Evolutionary conservation across 257 asterid genomes (phyloP).

Genomic region (Solanum sparsipilum): DNA sequence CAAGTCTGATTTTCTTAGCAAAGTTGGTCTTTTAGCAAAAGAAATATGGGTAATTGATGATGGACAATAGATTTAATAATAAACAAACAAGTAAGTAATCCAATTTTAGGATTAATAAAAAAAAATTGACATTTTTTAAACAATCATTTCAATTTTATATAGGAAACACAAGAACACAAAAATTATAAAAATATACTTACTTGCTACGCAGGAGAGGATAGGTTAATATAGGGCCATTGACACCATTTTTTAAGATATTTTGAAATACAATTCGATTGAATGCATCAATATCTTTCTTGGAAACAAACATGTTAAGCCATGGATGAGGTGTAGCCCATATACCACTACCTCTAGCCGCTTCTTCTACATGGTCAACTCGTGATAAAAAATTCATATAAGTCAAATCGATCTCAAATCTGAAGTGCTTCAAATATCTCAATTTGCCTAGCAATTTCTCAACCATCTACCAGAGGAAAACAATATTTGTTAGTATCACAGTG

Average conservation of each 20-base stretch:
- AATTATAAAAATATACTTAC: slow-evolving; percentile 21
- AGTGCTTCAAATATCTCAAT: slow-evolving; percentile 20
- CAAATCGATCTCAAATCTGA: slow-evolving; percentile 35
- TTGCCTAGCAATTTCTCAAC: slow-evolving; percentile 34
- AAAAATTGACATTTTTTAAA: neutral
- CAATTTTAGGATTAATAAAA: neutral
- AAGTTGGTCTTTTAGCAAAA: neutral
- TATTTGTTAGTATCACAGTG: neutral
- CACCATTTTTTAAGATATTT: slow-evolving; percentile 59
- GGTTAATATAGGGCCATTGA: slow-evolving; percentile 88
- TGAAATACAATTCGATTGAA: slow-evolving; percentile 65
- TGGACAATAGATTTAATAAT: neutral
- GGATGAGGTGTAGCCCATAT: slow-evolving; percentile 98
- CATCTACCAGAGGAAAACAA: slow-evolving; percentile 17
- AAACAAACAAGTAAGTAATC: neutral
- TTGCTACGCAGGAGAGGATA: slow-evolving; percentile 83
- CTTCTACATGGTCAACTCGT: slow-evolving; percentile 70
- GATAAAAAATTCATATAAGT: slow-evolving; percentile 52
- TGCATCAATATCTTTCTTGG: slow-evolving; percentile 43
- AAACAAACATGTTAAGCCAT: slow-evolving; percentile 83
- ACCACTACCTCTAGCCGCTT: slow-evolving; percentile 56
- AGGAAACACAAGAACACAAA: neutral
- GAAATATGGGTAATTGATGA: neutral
- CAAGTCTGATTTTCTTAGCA: neutral
- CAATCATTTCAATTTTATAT: neutral